phyloP scores from a whole-genome alignment of 2,329 filamentous ascomycete genomes.

The Exserohilum turcica region DNA sequence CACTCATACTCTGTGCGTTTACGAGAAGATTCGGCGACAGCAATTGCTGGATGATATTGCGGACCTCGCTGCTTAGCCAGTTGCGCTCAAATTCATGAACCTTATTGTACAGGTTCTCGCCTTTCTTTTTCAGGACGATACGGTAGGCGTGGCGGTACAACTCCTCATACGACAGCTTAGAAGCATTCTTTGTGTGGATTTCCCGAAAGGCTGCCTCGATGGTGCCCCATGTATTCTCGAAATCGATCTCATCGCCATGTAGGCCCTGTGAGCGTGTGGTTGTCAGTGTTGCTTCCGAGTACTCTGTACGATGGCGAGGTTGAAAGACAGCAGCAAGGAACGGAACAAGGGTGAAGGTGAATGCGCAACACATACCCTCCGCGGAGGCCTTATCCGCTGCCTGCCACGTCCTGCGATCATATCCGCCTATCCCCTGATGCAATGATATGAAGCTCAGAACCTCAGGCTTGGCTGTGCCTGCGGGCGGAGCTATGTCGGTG shows the following conservation, averaged over 20 bases:
- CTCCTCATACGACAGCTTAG: conserved; percentile 88
- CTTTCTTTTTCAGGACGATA: conserved; percentile 87
- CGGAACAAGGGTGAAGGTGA: conserved; percentile 7
- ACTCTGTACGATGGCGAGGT: not conserved
- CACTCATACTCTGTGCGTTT: conserved; percentile 52
- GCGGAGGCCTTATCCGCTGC: conserved; percentile 69
- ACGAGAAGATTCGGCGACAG: conserved; percentile 72
- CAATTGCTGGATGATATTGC: conserved; percentile 70
- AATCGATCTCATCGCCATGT: conserved; percentile 70
- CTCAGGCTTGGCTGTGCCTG: not conserved
- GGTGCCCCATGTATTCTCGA: conserved; percentile 81
- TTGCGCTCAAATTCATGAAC: conserved; percentile 80
- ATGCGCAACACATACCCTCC: conserved; percentile 61
- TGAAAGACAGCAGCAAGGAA: not conserved
- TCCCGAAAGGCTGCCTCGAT: conserved; percentile 78
- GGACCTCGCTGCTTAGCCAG: conserved; percentile 79
- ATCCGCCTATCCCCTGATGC: conserved; percentile 19
- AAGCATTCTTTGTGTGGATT: conserved; percentile 92
- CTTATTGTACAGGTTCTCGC: conserved; percentile 76
- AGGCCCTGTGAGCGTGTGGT: conserved; percentile 55
- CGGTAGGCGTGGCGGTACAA: conserved; percentile 94
- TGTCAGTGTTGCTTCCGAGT: conserved; percentile 10
- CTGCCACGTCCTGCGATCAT: conserved; percentile 62
- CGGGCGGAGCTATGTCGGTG: conserved; percentile 3
- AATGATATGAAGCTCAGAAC: not conserved